phyloP scores from a whole-genome alignment of 164 flowering plant genomes.

The Paratinospora sagittata region DNA sequence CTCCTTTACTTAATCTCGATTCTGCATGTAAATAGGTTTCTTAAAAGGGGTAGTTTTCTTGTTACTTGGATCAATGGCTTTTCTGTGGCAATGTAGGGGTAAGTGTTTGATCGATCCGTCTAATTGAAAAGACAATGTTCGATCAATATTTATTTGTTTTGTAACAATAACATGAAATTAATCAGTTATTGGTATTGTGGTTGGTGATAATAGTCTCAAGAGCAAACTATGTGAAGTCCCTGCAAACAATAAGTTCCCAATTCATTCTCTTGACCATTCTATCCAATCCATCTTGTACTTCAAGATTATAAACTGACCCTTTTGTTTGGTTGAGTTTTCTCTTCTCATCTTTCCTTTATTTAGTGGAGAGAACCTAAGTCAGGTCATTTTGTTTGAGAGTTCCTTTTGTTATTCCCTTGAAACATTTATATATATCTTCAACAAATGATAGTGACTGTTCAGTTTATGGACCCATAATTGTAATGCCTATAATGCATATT shows the following conservation, averaged over 20 bases:
- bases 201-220: too few relatives aligned
- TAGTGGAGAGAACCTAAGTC: neutral
- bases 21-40: neutral
- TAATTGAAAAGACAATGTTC: too few relatives aligned
- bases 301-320: too few relatives aligned
- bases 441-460: neutral
- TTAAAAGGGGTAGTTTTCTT: neutral
- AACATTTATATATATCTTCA: neutral
- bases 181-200: too few relatives aligned
- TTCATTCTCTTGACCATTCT: too few relatives aligned
- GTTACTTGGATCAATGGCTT: neutral
- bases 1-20: neutral
- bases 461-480: too few relatives aligned
- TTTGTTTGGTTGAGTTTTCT: too few relatives aligned
- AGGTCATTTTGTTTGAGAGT: neutral
- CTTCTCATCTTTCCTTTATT: neutral
- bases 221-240: too few relatives aligned
- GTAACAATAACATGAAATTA: too few relatives aligned
- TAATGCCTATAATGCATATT: too few relatives aligned
- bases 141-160: neutral
- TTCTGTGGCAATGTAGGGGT: neutral
- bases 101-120: neutral
- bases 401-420: neutral
- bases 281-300: too few relatives aligned
- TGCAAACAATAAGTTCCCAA: too few relatives aligned